Evolutionary conservation across 192 early-diverging fungal species (phyloP), one percentile per base, ranked within the genome.

Genomic region (Podila epicladia): DNA sequence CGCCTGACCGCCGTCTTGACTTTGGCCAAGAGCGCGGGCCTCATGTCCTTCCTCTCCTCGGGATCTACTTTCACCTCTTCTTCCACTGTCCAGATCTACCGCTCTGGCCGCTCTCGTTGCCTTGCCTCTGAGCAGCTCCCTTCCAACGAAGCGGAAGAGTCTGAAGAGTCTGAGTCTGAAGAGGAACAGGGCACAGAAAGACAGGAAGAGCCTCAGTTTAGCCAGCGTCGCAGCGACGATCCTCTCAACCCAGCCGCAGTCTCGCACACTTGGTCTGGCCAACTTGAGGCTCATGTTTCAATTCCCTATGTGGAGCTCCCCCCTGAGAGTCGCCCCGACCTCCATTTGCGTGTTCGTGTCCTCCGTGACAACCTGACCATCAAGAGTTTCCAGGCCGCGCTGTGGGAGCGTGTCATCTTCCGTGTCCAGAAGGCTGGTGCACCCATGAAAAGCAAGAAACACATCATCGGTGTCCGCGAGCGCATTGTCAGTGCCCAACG

Each of bases 361-460:
- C 22, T 80, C 11, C 77, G 71, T 5, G 62, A 73, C 31, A 69
- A 68, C 20, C 7, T 80, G 28, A n/a, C 55, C 57, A 61, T 80
- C 67, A 80, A 80, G 64, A 73, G 65, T n/a, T 65, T 80, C 62
- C 77, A 80, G 29, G 70, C 77, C n/a, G 65, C 77, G 4, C 61
- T 80, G 9, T 73, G 58, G 28, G 77, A 80, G 48, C 77, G 77
- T 3, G 77, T 45, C 19, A 64, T 80, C 28, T 80, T 80, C 58
- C 49, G 71, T 0, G 77, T 80, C 49, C 77, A 80, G 31, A 80
- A 80, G 67, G 67, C 61, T 13, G 71, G 71, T 4, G 24, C 70
- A 1, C 41, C 62, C 9, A 20, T 62, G 5, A 53, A 33, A 6
- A 53, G 62, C 57, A 80, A 69, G 49, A 73, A 80, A 48, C 48